Evolutionary conservation across 257 asterid genomes (phyloP).

Genomic region (Ocimum tenuiflorum): DNA sequence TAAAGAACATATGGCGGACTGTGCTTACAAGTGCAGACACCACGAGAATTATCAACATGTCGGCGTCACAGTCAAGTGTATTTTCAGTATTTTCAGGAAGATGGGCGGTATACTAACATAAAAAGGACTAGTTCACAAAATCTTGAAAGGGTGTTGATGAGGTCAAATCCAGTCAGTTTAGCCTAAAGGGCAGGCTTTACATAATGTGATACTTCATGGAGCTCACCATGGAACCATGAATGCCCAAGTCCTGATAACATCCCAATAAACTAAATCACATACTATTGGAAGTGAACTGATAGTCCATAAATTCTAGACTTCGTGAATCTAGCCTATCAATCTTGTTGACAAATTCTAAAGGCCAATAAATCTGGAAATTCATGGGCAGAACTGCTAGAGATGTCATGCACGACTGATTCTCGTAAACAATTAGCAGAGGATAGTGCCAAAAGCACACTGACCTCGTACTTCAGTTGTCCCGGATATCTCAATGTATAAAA

Average conservation of each 20-base stretch:
- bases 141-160: not conserved
- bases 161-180: not conserved
- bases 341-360: constrained; percentile 11
- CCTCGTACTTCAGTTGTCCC: constrained; percentile 19
- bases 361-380: constrained; percentile 18
- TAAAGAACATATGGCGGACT: constrained; percentile 2
- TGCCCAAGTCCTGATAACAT: constrained; percentile 6
- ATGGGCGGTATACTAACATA: constrained; percentile 5
- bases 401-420: constrained; percentile 17
- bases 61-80: not conserved
- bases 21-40: constrained; percentile 6
- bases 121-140: constrained; percentile 3
- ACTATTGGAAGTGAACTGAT: not conserved
- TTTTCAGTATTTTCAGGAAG: not conserved
- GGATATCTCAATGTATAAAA: constrained; percentile 15
- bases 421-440: constrained; percentile 18
- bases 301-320: too few relatives aligned
- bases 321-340: constrained; percentile 7
- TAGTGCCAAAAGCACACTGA: constrained; percentile 20
- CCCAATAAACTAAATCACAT: not conserved
- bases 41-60: not conserved
- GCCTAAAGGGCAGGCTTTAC: constrained; percentile 11
- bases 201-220: constrained; percentile 18
- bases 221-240: constrained; percentile 9
- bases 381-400: constrained; percentile 19